Percentiles rank a stretch among this genome's conserved stretches.
phyloP scores from a whole-genome alignment of 805 yeast genomes.

The Tetrapisispora nanseiensis region DNA sequence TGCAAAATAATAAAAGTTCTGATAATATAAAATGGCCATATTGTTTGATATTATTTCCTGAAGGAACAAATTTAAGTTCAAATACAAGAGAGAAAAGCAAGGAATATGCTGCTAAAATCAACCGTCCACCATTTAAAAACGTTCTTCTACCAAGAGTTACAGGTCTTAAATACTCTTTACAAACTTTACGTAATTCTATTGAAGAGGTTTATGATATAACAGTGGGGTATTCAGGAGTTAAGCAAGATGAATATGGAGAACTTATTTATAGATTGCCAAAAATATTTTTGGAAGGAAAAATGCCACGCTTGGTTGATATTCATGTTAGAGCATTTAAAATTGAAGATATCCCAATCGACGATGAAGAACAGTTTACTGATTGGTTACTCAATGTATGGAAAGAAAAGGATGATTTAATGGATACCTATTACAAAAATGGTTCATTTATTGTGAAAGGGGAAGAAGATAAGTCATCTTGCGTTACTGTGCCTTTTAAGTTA shows the following conservation, averaged over 20 bases:
- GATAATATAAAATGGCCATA: constrained; percentile 39
- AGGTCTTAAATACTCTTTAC: constrained; percentile 63
- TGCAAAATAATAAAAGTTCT: background rate
- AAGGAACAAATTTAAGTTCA: constrained; percentile 79
- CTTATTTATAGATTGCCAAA: constrained; percentile 55
- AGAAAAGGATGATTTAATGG: constrained; percentile 67
- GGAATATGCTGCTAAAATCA: constrained; percentile 45
- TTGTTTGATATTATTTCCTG: constrained; percentile 77
- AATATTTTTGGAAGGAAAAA: constrained; percentile 58
- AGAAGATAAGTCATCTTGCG: constrained; percentile 8
- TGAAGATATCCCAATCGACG: constrained; percentile 53
- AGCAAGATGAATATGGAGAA: constrained; percentile 61
- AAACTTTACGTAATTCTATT: constrained; percentile 43
- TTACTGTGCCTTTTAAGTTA: constrained; percentile 19
- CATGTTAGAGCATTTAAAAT: constrained; percentile 51
- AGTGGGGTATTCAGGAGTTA: constrained; percentile 68
- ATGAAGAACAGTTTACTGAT: constrained; percentile 48
- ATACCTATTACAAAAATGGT: constrained; percentile 48
- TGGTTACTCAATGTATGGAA: constrained; percentile 75
- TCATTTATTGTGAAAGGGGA: constrained; percentile 30
- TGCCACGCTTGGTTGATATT: constrained; percentile 58
- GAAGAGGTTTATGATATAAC: constrained; percentile 72
- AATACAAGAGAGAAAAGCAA: constrained; percentile 52
- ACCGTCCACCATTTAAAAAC: constrained; percentile 43
- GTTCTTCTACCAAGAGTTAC: constrained; percentile 74